Base-by-base conservation (phyloP, 2,329 filamentous ascomycete species). In the Trichoderma breve region DNA sequence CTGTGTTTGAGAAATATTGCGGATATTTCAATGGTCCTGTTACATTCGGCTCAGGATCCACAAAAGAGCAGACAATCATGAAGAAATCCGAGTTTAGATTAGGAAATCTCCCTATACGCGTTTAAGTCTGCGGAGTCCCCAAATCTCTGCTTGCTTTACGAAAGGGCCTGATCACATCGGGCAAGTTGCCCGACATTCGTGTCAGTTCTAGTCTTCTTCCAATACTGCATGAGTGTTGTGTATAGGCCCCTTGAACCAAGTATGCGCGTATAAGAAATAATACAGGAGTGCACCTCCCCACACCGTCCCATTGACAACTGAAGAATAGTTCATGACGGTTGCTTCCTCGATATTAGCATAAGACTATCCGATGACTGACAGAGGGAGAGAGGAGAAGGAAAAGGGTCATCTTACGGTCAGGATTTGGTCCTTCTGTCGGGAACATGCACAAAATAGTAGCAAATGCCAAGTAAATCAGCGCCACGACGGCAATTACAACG, bases 361-460 rank as follows among this genome's bases (percentile, higher is more conserved):
- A 12, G 14, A n/a, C n/a, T n/a, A n/a, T n/a, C 6, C 3, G 21
- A 8, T 11, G 18, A 21, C 1, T n/a, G 7, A 5, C 15, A 5
- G 3, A 14, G 21, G 9, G 2, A 1, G 11, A 7, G 18, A 9
- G 24, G 18, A 4, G 11, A 43, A 43, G 15, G 4, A 43, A 9
- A 9, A 15, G 15, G 39, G 39, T 18, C 3, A 43, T 43, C 65
- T 68, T 39, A 68, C 65, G 18, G 18, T 68, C 26, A 60, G 65
- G 65, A n/a, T 68, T 43, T 68, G 65, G 65, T 11, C 65, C 53
- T 24, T 68, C 34, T 2, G 65, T 68, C 6, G 65, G 65, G 47
- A 68, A 68, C 65, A 68, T 68, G 65, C 53, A 60, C 11, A 68
- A 1, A 21, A 68, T 47, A 6, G 65, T 60, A 9, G 65, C 34